Evolutionary conservation across 768 basidiomycete species (phyloP).

Genomic region (Suillus variegatus): DNA sequence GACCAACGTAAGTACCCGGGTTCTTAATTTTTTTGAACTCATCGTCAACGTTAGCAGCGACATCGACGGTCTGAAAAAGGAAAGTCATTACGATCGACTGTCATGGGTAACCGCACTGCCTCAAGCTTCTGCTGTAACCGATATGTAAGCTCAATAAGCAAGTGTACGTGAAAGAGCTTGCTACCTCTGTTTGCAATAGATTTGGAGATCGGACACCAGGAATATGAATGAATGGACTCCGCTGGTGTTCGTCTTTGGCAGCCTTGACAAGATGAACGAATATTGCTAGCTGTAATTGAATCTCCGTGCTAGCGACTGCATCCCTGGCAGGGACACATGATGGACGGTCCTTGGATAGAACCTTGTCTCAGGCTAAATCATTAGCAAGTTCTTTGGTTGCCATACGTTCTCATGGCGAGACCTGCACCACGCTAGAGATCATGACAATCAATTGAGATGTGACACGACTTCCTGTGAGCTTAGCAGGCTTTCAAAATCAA

Average conservation of each 20-base stretch:
- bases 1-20: neutral
- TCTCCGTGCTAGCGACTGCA: neutral
- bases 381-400: neutral
- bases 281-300: neutral
- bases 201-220: neutral
- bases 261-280: neutral
- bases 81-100: neutral
- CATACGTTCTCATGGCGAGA: neutral
- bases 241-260: no score
- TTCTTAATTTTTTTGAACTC: neutral
- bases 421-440: neutral
- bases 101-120: neutral
- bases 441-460: neutral
- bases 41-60: neutral
- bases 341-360: neutral
- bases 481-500: neutral
- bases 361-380: neutral
- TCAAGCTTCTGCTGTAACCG: neutral
- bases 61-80: neutral
- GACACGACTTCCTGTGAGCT: neutral
- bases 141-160: neutral
- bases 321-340: neutral
- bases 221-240: no score
- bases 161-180: neutral
- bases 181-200: neutral